Conservation (phyloP, 441 rosid genomes). For the Syzygium malaccense region DNA sequence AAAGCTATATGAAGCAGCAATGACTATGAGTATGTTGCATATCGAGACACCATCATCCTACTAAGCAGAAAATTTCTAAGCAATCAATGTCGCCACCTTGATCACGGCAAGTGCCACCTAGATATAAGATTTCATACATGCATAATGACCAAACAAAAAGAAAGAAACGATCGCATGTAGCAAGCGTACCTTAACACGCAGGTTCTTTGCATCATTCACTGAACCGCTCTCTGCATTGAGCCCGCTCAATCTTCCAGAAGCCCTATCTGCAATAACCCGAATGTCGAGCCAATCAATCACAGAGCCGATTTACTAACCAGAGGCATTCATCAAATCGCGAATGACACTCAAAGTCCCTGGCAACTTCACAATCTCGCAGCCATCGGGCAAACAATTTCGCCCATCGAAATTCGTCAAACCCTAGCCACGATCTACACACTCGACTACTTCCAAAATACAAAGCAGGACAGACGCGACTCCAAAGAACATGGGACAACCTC, state of each 20-base stretch:
- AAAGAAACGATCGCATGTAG: neutral
- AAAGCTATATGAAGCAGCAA: neutral
- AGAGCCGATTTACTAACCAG: conserved; percentile 1
- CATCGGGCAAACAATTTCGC: neutral
- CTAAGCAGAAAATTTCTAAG: neutral
- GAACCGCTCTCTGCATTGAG: conserved; percentile 43
- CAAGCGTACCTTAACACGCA: conserved; percentile 76
- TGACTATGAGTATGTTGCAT: neutral
- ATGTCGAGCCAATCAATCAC: neutral
- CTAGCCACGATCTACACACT: neutral
- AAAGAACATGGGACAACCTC: neutral
- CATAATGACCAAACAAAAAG: neutral
- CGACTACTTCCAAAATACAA: neutral
- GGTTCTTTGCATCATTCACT: conserved; percentile 55
- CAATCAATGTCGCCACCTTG: neutral
- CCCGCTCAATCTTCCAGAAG: conserved; percentile 51
- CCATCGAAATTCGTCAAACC: neutral
- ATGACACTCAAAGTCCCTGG: neutral
- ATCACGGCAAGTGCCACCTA: neutral
- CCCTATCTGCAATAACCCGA: conserved; percentile 42
- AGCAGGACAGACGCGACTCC: neutral
- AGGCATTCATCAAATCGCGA: neutral
- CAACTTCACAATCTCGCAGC: neutral
- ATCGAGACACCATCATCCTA: neutral
- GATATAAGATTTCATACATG: neutral